These are phyloP conservation scores for Stagonosporopsis vannaccii DNA, from an alignment of 2,329 filamentous ascomycete species.

Conservation along the genomic window DNA sequence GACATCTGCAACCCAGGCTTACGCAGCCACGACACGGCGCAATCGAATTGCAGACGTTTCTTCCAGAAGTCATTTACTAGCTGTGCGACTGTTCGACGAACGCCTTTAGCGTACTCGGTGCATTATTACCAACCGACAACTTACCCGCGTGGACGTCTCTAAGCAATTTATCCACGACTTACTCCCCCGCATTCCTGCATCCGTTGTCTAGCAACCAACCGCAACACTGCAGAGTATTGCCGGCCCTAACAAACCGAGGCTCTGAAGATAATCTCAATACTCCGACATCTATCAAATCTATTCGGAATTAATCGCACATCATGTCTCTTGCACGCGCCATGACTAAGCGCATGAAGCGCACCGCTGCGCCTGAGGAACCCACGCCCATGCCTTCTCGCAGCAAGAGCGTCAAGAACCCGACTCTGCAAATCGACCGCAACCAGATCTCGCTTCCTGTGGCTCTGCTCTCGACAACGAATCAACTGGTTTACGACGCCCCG, in stretches of 20 bases:
- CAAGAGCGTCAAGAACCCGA: conserved; percentile 56
- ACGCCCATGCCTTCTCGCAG: conserved; percentile 43
- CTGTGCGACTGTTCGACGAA: conserved; percentile 35
- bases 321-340: conserved; percentile 75
- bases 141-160: conserved; percentile 30
- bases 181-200: conserved; percentile 44
- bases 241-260: conserved; percentile 34
- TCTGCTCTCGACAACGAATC: conserved; percentile 92
- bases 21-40: conserved; percentile 34
- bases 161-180: conserved; percentile 47
- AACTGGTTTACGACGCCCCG: conserved; percentile 93
- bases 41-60: conserved; percentile 26
- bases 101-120: conserved; percentile 27
- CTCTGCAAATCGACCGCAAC: conserved; percentile 62
- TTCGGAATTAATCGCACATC: conserved; percentile 44
- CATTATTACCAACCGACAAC: conserved; percentile 23
- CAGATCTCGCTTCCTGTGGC: conserved; percentile 90
- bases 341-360: conserved; percentile 70
- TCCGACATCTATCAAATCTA: conserved; percentile 37
- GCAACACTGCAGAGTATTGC: conserved; percentile 34
- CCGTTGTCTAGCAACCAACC: conserved; percentile 37
- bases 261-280: conserved; percentile 15
- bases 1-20: conserved; percentile 36
- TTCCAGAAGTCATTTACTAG: conserved; percentile 30
- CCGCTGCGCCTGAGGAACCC: conserved; percentile 50